These are phyloP conservation scores for Medicago arabica DNA, from an alignment of 306 rosid genomes.

Conservation along the genomic window DNA sequence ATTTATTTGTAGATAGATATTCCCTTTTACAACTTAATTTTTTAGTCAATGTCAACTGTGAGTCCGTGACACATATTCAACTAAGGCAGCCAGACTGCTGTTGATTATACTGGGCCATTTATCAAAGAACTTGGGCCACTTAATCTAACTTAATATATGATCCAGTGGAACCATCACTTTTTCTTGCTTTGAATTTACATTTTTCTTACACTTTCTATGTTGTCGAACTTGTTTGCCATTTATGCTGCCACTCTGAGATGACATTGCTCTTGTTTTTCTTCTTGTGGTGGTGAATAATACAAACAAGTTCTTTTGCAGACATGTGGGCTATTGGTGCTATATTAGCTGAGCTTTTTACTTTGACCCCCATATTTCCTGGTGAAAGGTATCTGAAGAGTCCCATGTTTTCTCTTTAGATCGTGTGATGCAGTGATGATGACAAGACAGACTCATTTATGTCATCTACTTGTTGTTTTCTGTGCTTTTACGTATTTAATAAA, in stretches of 20 bases:
- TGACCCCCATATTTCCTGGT: slow-evolving; percentile 85
- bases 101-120: neutral
- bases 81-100: neutral
- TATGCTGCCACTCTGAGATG: slow-evolving; percentile 25
- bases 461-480: neutral
- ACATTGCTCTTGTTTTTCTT: slow-evolving; percentile 40
- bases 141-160: slow-evolving; percentile 17
- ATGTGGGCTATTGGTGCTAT: slow-evolving; percentile 96
- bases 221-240: slow-evolving; percentile 40
- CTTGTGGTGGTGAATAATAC: slow-evolving; percentile 46
- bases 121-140: slow-evolving; percentile 8
- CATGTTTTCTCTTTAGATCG: slow-evolving; percentile 15
- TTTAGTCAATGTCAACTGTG: slow-evolving; percentile 5
- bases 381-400: slow-evolving; percentile 65
- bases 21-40: neutral
- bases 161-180: slow-evolving; percentile 32
- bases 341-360: slow-evolving; percentile 84
- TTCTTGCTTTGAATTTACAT: slow-evolving; percentile 2
- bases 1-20: neutral
- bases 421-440: slow-evolving; percentile 38
- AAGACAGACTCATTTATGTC: slow-evolving; percentile 6
- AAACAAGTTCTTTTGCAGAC: slow-evolving; percentile 56
- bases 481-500: neutral
- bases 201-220: slow-evolving; percentile 1
- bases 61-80: neutral